Percentiles rank a stretch among this genome's conserved stretches.
phyloP scores from a whole-genome alignment of 179 eudicot species.

The Beta macrorhiza region DNA sequence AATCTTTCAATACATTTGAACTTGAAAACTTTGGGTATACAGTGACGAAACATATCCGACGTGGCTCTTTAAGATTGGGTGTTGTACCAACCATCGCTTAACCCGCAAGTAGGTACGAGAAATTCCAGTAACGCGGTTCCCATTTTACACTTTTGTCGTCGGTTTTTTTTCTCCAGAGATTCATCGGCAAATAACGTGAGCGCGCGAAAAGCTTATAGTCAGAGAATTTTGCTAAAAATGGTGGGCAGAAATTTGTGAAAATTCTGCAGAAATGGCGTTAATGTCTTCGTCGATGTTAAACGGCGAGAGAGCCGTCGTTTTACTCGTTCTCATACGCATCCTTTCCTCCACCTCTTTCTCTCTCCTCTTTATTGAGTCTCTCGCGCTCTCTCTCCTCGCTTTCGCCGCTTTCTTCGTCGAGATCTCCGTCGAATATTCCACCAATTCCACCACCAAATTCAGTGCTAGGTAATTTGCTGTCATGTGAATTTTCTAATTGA shows the following conservation, averaged over 20 bases:
- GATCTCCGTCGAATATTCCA: slow-evolving; percentile 52
- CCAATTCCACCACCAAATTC: slow-evolving; percentile 31
- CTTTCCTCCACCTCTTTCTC: slow-evolving; percentile 45
- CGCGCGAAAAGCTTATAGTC: neutral
- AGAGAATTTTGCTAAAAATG: neutral
- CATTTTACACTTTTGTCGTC: neutral
- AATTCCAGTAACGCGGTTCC: slow-evolving; percentile 1
- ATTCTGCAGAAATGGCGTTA: slow-evolving; percentile 20
- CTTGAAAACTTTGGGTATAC: neutral
- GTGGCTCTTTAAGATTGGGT: neutral
- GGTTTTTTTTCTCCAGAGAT: neutral
- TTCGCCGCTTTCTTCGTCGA: slow-evolving; percentile 56
- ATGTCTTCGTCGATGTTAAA: slow-evolving; percentile 51
- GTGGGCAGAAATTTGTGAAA: neutral
- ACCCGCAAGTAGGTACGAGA: neutral
- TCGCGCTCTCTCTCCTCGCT: slow-evolving; percentile 54
- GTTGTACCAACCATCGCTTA: neutral
- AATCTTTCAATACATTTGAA: neutral
- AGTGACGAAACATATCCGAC: neutral
- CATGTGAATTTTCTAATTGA: no score
- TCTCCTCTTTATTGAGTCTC: slow-evolving; percentile 45
- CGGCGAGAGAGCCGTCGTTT: slow-evolving; percentile 89
- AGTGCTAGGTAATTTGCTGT: slow-evolving; percentile 48
- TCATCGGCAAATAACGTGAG: neutral
- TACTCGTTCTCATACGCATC: slow-evolving; percentile 44